Evolutionary conservation across 2,329 filamentous ascomycete genomes (phyloP).

Genomic region (Colletotrichum sp.): DNA sequence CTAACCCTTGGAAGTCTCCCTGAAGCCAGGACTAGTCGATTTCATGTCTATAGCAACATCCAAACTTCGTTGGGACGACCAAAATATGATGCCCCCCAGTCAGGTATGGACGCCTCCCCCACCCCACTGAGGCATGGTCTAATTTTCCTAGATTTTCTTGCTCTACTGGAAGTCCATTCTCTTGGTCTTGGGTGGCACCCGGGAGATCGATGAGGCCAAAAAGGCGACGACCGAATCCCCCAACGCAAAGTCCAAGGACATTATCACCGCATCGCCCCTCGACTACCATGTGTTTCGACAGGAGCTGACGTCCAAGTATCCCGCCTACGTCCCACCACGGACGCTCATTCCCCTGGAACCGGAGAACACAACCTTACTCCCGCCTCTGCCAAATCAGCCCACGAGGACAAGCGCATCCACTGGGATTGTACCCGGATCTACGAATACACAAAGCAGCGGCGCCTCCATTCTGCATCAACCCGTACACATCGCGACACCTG

Average conservation of each 20-base stretch:
- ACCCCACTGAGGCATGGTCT: slow-evolving; percentile 17
- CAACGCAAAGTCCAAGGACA: slow-evolving; percentile 69
- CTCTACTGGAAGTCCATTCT: slow-evolving; percentile 92
- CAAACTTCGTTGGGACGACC: slow-evolving; percentile 76
- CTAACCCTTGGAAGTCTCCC: slow-evolving; percentile 45
- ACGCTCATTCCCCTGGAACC: slow-evolving; percentile 84
- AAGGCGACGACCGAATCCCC: slow-evolving; percentile 67
- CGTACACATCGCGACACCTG: slow-evolving; percentile 97
- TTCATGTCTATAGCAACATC: slow-evolving; percentile 74
- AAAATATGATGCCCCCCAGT: slow-evolving; percentile 64
- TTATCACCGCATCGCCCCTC: slow-evolving; percentile 90
- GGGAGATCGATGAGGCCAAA: slow-evolving; percentile 77
- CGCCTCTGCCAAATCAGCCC: slow-evolving; percentile 79
- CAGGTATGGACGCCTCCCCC: slow-evolving; percentile 51
- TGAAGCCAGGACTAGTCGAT: slow-evolving; percentile 73
- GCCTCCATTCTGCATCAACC: slow-evolving; percentile 92
- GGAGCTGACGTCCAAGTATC: slow-evolving; percentile 97
- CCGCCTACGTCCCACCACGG: slow-evolving; percentile 89
- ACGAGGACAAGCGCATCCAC: slow-evolving; percentile 64
- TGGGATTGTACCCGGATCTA: slow-evolving; percentile 64
- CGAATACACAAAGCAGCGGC: slow-evolving; percentile 61
- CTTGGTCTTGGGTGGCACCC: slow-evolving; percentile 80
- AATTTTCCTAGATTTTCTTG: slow-evolving; percentile 67
- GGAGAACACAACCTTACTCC: slow-evolving; percentile 89
- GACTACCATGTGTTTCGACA: slow-evolving; percentile 97